Conservation (phyloP, 345 rosid genomes). For the Passiflora organensis region DNA sequence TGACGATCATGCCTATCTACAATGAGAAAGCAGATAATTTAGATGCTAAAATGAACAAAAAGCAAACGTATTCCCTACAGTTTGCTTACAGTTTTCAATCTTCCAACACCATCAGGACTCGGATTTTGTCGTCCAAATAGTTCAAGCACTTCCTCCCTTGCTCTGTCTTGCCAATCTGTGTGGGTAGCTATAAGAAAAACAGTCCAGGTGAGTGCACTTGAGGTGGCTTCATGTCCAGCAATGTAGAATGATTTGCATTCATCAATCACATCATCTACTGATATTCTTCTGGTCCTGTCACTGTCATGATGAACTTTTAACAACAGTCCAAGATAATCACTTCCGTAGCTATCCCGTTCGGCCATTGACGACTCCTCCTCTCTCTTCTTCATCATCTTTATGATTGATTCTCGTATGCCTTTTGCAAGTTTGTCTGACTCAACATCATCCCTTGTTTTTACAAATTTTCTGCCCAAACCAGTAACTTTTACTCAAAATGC, state of each 20-base stretch:
- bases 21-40: background rate
- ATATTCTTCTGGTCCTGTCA: conserved; percentile 19
- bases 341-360: conserved; percentile 9
- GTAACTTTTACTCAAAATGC: conserved; percentile 24
- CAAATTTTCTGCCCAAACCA: conserved; percentile 22
- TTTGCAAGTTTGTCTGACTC: conserved; percentile 16
- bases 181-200: conserved; percentile 30
- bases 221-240: conserved; percentile 30
- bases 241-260: conserved; percentile 41
- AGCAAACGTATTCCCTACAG: background rate
- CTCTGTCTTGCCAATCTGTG: conserved; percentile 44
- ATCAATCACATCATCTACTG: conserved; percentile 30
- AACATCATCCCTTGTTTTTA: conserved; percentile 24
- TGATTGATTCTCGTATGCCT: conserved; percentile 4
- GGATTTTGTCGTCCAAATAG: conserved; percentile 32
- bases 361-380: conserved; percentile 6
- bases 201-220: conserved; percentile 21
- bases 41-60: conserved; percentile 8
- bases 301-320: conserved; percentile 17
- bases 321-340: conserved; percentile 31
- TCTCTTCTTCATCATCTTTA: conserved; percentile 24
- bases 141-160: conserved; percentile 32
- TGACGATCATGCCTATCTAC: conserved; percentile 32
- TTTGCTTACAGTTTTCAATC: conserved; percentile 29
- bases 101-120: conserved; percentile 20